Evolutionary conservation across 306 rosid species (phyloP).

Genomic region (Lathyrus aphaca): DNA sequence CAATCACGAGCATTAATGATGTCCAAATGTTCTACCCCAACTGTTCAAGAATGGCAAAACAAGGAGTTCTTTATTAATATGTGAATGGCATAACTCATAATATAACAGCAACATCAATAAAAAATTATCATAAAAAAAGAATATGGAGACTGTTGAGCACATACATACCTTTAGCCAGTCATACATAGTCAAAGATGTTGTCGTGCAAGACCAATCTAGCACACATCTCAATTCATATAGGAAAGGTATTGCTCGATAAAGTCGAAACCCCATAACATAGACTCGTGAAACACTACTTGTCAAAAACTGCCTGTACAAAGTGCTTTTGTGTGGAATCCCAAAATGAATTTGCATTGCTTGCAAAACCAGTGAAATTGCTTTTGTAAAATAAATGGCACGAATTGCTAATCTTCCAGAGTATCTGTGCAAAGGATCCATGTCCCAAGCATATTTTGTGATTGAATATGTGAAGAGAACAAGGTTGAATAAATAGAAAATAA

Average conservation of each 20-base stretch:
- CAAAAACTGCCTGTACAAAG: conserved; percentile 85
- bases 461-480: conserved; percentile 83
- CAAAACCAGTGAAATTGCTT: conserved; percentile 78
- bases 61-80: conserved; percentile 19
- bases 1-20: conserved; percentile 1
- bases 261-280: conserved; percentile 73
- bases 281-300: conserved; percentile 81
- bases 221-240: conserved; percentile 92
- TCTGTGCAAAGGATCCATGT: conserved; percentile 68
- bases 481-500: conserved; percentile 81
- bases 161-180: conserved; percentile 85
- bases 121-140: conserved; percentile 18
- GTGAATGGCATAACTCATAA: conserved; percentile 20
- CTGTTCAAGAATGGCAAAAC: conserved; percentile 14
- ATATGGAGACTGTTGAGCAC: conserved; percentile 36
- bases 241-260: conserved; percentile 89
- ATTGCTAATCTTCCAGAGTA: conserved; percentile 73
- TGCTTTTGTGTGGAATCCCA: conserved; percentile 88
- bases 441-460: conserved; percentile 88
- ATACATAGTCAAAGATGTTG: conserved; percentile 91
- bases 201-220: conserved; percentile 95
- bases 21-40: conserved; percentile 27
- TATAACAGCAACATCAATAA: conserved; percentile 8
- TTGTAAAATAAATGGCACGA: conserved; percentile 85
- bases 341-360: conserved; percentile 83